Evolutionary conservation across 2,329 filamentous ascomycete species (phyloP), one percentile per base, ranked within the genome.

Genomic region (Phaeosphaeria sp.): DNA sequence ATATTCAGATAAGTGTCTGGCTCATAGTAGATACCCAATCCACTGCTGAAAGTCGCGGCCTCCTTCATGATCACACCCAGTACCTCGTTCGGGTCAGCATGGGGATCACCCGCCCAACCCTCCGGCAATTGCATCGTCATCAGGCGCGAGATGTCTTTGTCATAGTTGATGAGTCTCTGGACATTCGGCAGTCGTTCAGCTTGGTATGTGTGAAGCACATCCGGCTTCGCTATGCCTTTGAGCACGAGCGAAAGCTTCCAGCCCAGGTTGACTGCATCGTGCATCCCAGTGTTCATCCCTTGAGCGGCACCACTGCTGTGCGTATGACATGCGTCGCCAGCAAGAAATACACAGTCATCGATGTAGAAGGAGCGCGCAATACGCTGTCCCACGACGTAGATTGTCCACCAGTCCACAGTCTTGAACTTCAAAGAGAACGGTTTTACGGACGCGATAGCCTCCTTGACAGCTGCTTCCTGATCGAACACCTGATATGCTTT

Each of bases 251-350:
- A 78, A 2, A 87, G 74, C 62, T 86, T 86, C 83, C 84, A 86
- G 21, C 80, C 81, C 0, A 87, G 74, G 55, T 86, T 86, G 27
- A 82, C 75, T 0, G 82, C 80, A 55, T 86, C 84, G 22, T 83
- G 81, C 20, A 87, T 78, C 0, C 84, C 84, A 0, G 83, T 83
- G 64, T 87, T 87, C 82, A 87, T 83, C 1, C 85, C 85, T 64
- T 86, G 84, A 0, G 83, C 86, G 2, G 84, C 85, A 0, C 81
- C 80, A 0, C 83, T 83, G 39, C 78, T 83, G 58, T 87, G 84
- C 13, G 84, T 84, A 57, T 87, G 85, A 1, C 83, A 83, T 6
- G 85, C 84, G 55, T 88, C 86, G 15, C 85, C 85, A 1, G 82
- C 84, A 0, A 88, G 72, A 45, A 87, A 82, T 2, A 84, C 75